Percentiles rank a stretch among this genome's conserved stretches.
Conservation (phyloP, 2,329 filamentous ascomycete genomes). For the Penicillium janthinellum region DNA sequence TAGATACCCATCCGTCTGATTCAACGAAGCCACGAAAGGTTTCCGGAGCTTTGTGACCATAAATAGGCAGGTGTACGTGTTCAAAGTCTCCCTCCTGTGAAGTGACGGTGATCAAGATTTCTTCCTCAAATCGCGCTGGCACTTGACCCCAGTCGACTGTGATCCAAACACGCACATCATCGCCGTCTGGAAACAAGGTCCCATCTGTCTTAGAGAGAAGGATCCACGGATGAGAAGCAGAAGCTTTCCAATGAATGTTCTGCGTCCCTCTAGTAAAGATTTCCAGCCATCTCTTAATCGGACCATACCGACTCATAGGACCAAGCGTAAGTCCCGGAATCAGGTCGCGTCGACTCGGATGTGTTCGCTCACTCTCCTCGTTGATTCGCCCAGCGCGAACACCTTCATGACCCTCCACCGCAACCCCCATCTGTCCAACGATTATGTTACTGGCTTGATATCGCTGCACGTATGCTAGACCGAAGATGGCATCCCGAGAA, state of each 20-base stretch:
- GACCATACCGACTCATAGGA: constrained; percentile 61
- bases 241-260: constrained; percentile 44
- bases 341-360: constrained; percentile 18
- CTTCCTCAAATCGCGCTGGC: constrained; percentile 36
- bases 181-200: constrained; percentile 8
- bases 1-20: constrained; percentile 51
- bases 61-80: constrained; percentile 57
- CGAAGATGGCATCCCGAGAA: constrained; percentile 49
- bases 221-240: constrained; percentile 54
- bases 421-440: constrained; percentile 21
- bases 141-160: constrained; percentile 59
- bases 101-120: constrained; percentile 33
- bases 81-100: constrained; percentile 34
- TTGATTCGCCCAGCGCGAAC: constrained; percentile 18
- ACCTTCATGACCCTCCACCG: constrained; percentile 19
- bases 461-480: constrained; percentile 19
- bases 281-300: constrained; percentile 61
- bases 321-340: constrained; percentile 52
- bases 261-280: constrained; percentile 62
- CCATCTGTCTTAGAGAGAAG: constrained; percentile 2
- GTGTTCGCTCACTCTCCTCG: constrained; percentile 20
- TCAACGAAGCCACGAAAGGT: constrained; percentile 66
- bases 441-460: constrained; percentile 18
- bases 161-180: constrained; percentile 57
- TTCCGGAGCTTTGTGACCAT: constrained; percentile 51